A percentile compares a stretch with the other conserved stretches of the same genome.
Conservation (phyloP, 192 early-diverging fungal species). For the Coemansia sp. region DNA sequence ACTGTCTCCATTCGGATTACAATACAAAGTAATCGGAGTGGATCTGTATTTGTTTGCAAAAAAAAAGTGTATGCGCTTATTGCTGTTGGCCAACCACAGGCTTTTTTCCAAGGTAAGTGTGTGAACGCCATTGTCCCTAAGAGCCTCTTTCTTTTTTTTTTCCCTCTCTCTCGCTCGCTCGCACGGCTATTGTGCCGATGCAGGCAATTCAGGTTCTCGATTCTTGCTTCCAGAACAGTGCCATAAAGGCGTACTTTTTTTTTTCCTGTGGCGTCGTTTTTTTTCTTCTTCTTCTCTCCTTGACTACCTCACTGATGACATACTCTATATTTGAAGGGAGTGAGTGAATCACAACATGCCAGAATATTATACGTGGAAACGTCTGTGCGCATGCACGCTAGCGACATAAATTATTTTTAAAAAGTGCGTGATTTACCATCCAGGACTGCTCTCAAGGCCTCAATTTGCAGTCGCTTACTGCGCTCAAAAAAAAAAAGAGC, state of each 20-base stretch:
- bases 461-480: neutral
- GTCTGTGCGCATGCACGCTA: constrained; percentile 5
- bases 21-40: neutral
- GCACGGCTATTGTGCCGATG: constrained; percentile 5
- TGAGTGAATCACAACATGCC: neutral
- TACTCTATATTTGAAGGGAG: neutral
- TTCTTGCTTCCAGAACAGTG: neutral
- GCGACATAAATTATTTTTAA: neutral
- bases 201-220: neutral
- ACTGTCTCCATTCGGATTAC: neutral
- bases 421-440: neutral
- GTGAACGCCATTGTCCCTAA: neutral
- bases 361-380: neutral
- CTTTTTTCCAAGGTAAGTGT: constrained; percentile 9
- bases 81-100: constrained; percentile 7
- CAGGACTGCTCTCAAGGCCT: neutral
- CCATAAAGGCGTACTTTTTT: neutral
- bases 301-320: constrained; percentile 6
- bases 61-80: constrained; percentile 6
- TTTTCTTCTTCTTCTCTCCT: neutral
- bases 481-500: neutral
- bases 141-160: neutral
- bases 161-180: neutral
- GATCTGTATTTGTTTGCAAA: neutral
- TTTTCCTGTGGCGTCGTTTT: neutral